A percentile compares a stretch with the other conserved stretches of the same genome.
Evolutionary conservation across 1,284 basidiomycete species (phyloP).

Genomic region (Cystobasidium pallidum): DNA sequence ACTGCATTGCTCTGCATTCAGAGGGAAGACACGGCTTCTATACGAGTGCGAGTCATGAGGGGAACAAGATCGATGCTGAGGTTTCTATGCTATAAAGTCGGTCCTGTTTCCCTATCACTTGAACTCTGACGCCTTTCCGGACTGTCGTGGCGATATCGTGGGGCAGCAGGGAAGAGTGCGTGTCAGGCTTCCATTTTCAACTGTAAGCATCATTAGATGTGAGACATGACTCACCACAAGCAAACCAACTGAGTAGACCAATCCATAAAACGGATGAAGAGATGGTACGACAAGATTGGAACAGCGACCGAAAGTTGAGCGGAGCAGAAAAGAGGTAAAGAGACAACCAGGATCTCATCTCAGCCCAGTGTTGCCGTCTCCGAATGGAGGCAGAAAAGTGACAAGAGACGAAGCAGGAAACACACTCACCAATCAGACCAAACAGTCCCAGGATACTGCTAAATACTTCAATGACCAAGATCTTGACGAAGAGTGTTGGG

Average conservation of each 20-base stretch:
- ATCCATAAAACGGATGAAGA: no score
- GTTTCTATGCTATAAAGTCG: neutral
- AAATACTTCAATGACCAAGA: constrained; percentile 91
- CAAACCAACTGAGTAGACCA: constrained; percentile 56
- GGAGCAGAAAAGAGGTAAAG: neutral
- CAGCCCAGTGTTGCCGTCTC: no score
- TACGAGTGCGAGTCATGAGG: no score
- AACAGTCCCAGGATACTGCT: constrained; percentile 88
- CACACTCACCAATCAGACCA: constrained; percentile 77
- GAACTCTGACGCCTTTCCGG: constrained; percentile 59
- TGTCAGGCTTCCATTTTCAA: neutral
- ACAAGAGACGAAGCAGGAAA: neutral
- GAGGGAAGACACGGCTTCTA: no score
- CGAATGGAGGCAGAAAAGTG: no score
- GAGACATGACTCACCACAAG: constrained; percentile 56
- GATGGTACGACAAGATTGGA: no score
- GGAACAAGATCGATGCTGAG: no score
- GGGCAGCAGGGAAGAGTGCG: neutral
- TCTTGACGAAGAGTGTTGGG: constrained; percentile 88
- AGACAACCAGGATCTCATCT: no score
- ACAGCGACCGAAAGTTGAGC: no score
- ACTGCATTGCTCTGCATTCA: no score
- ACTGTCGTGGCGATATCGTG: constrained; percentile 49
- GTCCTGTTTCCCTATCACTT: constrained; percentile 19
- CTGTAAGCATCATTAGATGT: neutral